Evolutionary conservation across 768 basidiomycete genomes (phyloP).

Genomic region (Trametes cingulata): DNA sequence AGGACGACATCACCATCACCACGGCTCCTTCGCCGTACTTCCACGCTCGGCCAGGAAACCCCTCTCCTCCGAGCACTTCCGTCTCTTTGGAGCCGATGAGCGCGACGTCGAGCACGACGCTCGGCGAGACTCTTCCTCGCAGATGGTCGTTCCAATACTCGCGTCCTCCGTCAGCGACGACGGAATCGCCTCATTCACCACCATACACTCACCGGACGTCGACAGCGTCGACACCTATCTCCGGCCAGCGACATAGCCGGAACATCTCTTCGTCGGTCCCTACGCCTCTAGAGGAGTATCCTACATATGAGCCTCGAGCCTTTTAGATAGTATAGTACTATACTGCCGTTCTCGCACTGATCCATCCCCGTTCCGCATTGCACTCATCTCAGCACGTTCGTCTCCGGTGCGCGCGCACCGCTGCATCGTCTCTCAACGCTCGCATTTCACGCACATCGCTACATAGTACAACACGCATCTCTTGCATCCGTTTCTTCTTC

Average conservation of each 20-base stretch:
- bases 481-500: background rate
- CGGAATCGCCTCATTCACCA: slow-evolving; percentile 19
- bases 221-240: slow-evolving; percentile 13
- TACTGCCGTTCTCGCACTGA: background rate
- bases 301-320: slow-evolving; percentile 7
- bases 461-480: slow-evolving; percentile 7
- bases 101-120: slow-evolving; percentile 26
- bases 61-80: slow-evolving; percentile 27
- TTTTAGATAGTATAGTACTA: background rate
- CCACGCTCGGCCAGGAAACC: slow-evolving; percentile 27
- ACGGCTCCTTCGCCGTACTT: slow-evolving; percentile 24
- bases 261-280: slow-evolving; percentile 22
- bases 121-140: slow-evolving; percentile 30
- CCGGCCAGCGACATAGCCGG: slow-evolving; percentile 24
- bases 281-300: slow-evolving; percentile 23
- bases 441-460: slow-evolving; percentile 3
- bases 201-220: slow-evolving; percentile 18
- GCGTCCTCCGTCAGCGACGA: slow-evolving; percentile 29
- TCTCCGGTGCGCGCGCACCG: slow-evolving; percentile 1
- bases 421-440: background rate
- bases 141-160: slow-evolving; percentile 35
- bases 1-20: slow-evolving; percentile 14
- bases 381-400: background rate
- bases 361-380: background rate
- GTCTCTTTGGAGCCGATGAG: slow-evolving; percentile 21